phyloP scores from a whole-genome alignment of 805 yeast species.

The Lachancea nothofagi region DNA sequence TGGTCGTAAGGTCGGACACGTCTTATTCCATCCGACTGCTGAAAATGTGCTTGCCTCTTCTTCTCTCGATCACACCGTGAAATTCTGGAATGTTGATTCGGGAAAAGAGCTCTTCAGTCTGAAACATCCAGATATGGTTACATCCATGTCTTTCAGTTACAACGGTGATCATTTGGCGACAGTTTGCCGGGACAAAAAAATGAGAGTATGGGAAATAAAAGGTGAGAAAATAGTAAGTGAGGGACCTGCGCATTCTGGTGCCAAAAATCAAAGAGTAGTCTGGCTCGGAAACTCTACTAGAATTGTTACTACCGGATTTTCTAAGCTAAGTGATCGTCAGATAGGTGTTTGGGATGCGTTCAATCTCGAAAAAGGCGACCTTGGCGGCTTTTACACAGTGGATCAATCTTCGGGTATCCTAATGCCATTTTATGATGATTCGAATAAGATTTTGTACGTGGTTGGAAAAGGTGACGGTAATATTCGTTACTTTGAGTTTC shows the following conservation, averaged over 20 bases:
- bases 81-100: conserved; percentile 80
- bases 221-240: conserved; percentile 68
- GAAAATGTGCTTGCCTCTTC: conserved; percentile 81
- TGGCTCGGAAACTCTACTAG: conserved; percentile 90
- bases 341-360: conserved; percentile 88
- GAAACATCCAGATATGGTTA: conserved; percentile 83
- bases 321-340: conserved; percentile 89
- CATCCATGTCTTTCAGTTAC: conserved; percentile 88
- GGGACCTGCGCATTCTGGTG: conserved; percentile 89
- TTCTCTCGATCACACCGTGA: conserved; percentile 85
- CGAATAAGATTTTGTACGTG: conserved; percentile 71
- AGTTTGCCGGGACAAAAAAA: conserved; percentile 81
- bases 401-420: conserved; percentile 91
- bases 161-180: conserved; percentile 86
- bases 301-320: conserved; percentile 89
- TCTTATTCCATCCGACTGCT: conserved; percentile 85
- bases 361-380: conserved; percentile 70
- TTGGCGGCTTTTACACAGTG: conserved; percentile 80
- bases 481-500: conserved; percentile 87
- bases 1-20: conserved; percentile 88
- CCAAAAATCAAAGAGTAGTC: conserved; percentile 78
- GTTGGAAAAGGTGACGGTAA: conserved; percentile 99
- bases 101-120: conserved; percentile 68
- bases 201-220: conserved; percentile 89
- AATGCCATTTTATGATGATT: conserved; percentile 84